Base-by-base conservation (phyloP, 2,329 filamentous ascomycete genomes). In the Fusarium sp. region DNA sequence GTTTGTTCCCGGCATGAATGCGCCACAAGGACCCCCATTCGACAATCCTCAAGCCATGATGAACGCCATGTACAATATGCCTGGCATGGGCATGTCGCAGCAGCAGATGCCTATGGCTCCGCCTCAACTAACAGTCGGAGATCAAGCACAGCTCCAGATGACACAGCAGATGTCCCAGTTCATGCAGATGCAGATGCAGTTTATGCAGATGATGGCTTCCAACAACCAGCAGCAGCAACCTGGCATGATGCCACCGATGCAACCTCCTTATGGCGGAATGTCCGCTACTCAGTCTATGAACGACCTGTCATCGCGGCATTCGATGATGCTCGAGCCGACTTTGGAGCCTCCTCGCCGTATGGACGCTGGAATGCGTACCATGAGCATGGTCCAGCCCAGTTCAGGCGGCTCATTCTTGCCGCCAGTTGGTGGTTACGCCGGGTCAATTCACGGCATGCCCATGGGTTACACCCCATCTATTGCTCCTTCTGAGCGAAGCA, bases 111-210 rank as follows among this genome's bases (percentile, higher is more conserved):
- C 59, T 34, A 84, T 85, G 82, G 82, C 80, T 23, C 80, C 80
- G 68, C 81, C 77, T 25, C 80, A 82, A 78, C 77, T 90, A 46
- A 87, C 86, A 18, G 83, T 89, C 4, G 87, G 87, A 23, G 91
- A 93, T 66, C 91, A 92, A 77, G 90, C 90, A 28, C 92, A 95
- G 73, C 86, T 94, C 43, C 90, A 94, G 72, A 91, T 96, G 86
- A 91, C 88, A 9, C 91, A 93, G 75, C 92, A 94, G 76, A 94
- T 95, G 92, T 87, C 88, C 59, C 90, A 93, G 74, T 94, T 95
- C 81, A 94, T 95, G 92, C 91, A 94, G 77, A 93, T 96, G 90
- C 93, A 97, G 78, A 94, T 97, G 91, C 92, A 97, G 77, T 94
- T 94, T 81, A 95, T 97, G 91, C 92, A 94, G 75, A 91, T 93